phyloP scores from a whole-genome alignment of 2,329 filamentous ascomycete species.

The Aspergillus fructus region DNA sequence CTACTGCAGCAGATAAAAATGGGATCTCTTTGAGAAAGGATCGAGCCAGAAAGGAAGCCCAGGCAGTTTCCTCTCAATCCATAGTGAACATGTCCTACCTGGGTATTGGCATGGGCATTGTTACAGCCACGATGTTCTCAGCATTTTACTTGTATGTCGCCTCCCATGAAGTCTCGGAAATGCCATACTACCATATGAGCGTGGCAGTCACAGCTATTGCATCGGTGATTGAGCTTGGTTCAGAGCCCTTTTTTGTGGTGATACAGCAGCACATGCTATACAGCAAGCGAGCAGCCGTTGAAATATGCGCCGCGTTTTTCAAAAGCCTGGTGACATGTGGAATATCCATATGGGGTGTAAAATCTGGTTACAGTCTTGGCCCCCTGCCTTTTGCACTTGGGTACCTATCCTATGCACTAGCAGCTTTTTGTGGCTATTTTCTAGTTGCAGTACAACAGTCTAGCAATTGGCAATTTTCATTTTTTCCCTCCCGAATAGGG shows the following conservation, averaged over 20 bases:
- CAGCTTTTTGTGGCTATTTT: constrained; percentile 69
- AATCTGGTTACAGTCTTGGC: constrained; percentile 58
- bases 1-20: constrained; percentile 14
- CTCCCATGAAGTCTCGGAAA: constrained; percentile 51
- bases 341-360: constrained; percentile 64
- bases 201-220: constrained; percentile 57
- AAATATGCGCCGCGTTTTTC: constrained; percentile 75
- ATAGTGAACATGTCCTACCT: constrained; percentile 88
- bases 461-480: constrained; percentile 63
- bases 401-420: constrained; percentile 72
- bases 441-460: constrained; percentile 61
- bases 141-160: constrained; percentile 63
- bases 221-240: constrained; percentile 71
- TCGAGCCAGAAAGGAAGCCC: constrained; percentile 19
- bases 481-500: constrained; percentile 53
- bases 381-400: constrained; percentile 87
- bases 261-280: constrained; percentile 81
- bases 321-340: constrained; percentile 75
- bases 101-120: constrained; percentile 66
- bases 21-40: constrained; percentile 6
- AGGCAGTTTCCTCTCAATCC: constrained; percentile 57
- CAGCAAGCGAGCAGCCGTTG: constrained; percentile 75
- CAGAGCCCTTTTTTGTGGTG: constrained; percentile 86
- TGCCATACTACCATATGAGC: constrained; percentile 63
- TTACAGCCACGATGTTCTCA: constrained; percentile 64